Conservation (phyloP, 257 asterid species). For the Marsdenia floribunda region DNA sequence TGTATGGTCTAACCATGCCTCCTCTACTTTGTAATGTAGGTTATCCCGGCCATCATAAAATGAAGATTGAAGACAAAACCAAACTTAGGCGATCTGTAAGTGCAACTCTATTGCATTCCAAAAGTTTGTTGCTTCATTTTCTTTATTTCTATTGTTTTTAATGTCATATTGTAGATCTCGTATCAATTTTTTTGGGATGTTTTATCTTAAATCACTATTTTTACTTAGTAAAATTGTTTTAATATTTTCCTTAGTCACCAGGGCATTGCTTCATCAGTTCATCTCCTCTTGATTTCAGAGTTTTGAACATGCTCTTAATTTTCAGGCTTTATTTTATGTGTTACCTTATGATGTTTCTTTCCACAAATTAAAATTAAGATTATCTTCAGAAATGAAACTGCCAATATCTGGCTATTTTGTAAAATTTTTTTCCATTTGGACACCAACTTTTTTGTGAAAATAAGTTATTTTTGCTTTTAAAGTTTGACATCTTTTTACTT, state of each 20-base stretch:
- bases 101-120: background rate
- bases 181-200: background rate
- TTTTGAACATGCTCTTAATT: background rate
- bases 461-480: no score
- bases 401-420: no score
- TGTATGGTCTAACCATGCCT: background rate
- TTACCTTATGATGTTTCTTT: background rate
- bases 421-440: no score
- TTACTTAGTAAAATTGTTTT: background rate
- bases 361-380: background rate
- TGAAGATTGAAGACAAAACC: constrained; percentile 41
- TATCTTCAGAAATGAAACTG: background rate
- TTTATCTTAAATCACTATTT: background rate
- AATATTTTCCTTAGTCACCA: background rate
- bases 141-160: background rate
- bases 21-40: constrained; percentile 31
- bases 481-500: no score
- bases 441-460: no score
- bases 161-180: background rate
- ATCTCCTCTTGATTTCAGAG: background rate
- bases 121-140: background rate
- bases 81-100: constrained; percentile 63
- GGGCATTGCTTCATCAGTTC: background rate
- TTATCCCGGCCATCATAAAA: constrained; percentile 47
- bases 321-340: background rate